Percentiles rank a stretch among this genome's conserved stretches.
Conservation (phyloP, 2,329 filamentous ascomycete species). For the Cordyceps sp. region DNA sequence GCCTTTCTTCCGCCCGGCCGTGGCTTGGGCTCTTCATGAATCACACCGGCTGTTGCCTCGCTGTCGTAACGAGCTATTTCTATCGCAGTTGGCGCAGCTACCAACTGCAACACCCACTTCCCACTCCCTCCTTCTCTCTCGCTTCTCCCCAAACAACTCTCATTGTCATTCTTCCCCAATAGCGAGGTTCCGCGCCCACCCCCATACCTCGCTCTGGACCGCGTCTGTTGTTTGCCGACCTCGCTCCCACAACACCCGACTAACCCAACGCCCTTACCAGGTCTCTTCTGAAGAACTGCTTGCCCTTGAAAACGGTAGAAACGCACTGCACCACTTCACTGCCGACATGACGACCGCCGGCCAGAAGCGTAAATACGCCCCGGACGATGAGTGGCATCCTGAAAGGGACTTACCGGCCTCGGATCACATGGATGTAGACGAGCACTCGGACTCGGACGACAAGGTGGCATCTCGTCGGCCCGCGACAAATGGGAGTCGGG, state of each 20-base stretch:
- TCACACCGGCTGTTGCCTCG: no score
- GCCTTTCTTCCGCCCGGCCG: no score
- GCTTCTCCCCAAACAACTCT: no score
- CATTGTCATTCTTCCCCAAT: no score
- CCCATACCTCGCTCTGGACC: neutral
- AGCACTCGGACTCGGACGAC: slow-evolving; percentile 10
- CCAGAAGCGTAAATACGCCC: slow-evolving; percentile 15
- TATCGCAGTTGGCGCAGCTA: no score
- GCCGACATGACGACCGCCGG: slow-evolving; percentile 4
- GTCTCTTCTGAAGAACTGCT: slow-evolving; percentile 13
- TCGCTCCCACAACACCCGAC: no score
- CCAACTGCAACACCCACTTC: no score
- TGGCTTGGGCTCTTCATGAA: no score
- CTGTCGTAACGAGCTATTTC: no score
- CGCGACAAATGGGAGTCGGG: slow-evolving; percentile 1
- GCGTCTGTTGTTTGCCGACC: no score
- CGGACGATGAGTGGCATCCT: slow-evolving; percentile 13
- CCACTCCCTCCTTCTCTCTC: no score
- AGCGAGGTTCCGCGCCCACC: no score
- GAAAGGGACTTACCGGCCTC: slow-evolving; percentile 8
- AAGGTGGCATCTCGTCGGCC: slow-evolving; percentile 3
- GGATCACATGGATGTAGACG: slow-evolving; percentile 12
- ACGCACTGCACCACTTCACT: slow-evolving; percentile 10
- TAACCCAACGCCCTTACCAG: slow-evolving; percentile 10
- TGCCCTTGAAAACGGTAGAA: slow-evolving; percentile 14